Percentiles rank a stretch among this genome's conserved stretches.
Evolutionary conservation across 805 yeast species (phyloP).

Genomic region (Metschnikowia chrysomelidarum): DNA sequence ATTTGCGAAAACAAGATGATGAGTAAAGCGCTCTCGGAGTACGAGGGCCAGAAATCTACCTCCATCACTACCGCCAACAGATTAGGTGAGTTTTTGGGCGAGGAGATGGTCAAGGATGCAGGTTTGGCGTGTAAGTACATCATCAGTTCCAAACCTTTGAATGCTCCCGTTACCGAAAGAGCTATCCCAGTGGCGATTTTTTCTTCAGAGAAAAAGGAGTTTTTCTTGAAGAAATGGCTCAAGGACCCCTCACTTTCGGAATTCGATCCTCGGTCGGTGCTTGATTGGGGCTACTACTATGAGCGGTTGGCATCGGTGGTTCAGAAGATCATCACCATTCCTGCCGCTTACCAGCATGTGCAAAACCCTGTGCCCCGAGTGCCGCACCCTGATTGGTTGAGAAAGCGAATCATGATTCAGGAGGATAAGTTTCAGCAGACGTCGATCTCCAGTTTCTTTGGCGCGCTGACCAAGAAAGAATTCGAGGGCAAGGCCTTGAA

Average conservation of each 20-base stretch:
- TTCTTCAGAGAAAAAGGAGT: constrained; percentile 80
- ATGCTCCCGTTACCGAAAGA: constrained; percentile 91
- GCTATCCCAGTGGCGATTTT: constrained; percentile 97
- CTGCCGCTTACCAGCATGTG: constrained; percentile 91
- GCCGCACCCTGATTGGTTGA: constrained; percentile 91
- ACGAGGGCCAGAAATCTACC: constrained; percentile 87
- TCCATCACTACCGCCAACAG: constrained; percentile 94
- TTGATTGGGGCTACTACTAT: constrained; percentile 92
- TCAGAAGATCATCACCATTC: constrained; percentile 92
- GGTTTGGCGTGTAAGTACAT: constrained; percentile 95
- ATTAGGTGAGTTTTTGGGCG: constrained; percentile 91
- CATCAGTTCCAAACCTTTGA: constrained; percentile 77
- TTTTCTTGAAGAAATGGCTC: constrained; percentile 83
- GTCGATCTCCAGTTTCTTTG: constrained; percentile 57
- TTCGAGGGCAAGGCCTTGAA: constrained; percentile 35
- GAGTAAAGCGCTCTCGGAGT: constrained; percentile 89
- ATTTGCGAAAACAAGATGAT: constrained; percentile 95
- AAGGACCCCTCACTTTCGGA: constrained; percentile 70
- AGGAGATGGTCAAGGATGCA: constrained; percentile 93
- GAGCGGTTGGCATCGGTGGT: constrained; percentile 91
- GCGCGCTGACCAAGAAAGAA: constrained; percentile 40
- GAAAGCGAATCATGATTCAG: constrained; percentile 54
- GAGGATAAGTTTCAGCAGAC: constrained; percentile 74
- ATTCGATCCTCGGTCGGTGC: constrained; percentile 83
- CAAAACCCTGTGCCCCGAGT: constrained; percentile 93